Percentiles rank a stretch among this genome's conserved stretches.
Evolutionary conservation across 192 early-diverging fungal genomes (phyloP).

Genomic region (Coemansia sp.): DNA sequence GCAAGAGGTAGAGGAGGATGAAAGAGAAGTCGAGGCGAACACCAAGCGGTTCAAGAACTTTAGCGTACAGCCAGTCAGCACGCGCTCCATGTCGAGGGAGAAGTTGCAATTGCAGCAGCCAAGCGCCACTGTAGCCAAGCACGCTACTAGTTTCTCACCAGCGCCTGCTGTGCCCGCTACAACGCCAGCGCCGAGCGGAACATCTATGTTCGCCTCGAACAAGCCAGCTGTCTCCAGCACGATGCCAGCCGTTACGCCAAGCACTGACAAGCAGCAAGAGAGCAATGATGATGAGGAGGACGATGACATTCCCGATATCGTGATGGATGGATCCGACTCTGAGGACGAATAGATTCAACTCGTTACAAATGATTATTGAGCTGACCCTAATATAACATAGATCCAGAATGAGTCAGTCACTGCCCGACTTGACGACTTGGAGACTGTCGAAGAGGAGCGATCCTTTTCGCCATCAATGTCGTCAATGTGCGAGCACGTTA

Average conservation of each 20-base stretch:
- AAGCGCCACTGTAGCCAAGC: not conserved
- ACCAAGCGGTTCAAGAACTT: conserved; percentile 33
- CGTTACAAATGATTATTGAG: not conserved
- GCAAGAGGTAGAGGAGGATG: conserved; percentile 1
- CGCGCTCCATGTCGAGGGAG: conserved; percentile 8
- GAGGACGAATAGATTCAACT: conserved; percentile 35
- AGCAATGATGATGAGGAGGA: conserved; percentile 18
- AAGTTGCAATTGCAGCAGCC: not conserved
- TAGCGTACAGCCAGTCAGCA: conserved; percentile 6
- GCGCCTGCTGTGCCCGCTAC: not conserved
- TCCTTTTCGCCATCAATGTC: conserved; percentile 31
- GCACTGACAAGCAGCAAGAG: conserved; percentile 2
- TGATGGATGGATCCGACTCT: conserved; percentile 56
- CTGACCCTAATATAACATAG: conserved; percentile 41
- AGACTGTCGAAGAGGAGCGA: not conserved
- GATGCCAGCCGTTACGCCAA: not conserved
- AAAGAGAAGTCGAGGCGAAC: conserved; percentile 1
- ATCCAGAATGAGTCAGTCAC: conserved; percentile 51
- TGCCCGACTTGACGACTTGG: conserved; percentile 13
- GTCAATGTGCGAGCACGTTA: conserved; percentile 49
- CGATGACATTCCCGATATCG: conserved; percentile 53
- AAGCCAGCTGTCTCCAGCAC: not conserved
- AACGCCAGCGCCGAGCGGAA: not conserved
- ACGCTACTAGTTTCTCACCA: not conserved
- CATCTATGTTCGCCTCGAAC: not conserved